phyloP scores from a whole-genome alignment of 768 basidiomycete species.

The Mycena galericulata region DNA sequence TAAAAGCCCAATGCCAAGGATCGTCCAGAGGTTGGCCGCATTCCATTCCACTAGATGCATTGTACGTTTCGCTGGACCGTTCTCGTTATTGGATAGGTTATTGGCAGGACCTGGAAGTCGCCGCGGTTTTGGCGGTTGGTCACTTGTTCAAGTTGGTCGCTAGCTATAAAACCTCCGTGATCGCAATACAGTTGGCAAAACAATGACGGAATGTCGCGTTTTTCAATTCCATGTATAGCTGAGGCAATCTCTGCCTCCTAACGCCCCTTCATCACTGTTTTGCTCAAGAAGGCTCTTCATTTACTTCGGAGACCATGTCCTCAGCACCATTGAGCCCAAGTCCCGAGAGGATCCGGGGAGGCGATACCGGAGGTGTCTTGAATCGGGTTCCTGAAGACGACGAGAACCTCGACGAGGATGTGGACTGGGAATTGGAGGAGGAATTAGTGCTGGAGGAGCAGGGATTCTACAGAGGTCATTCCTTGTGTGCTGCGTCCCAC shows the following conservation, averaged over 20 bases:
- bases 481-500: background rate
- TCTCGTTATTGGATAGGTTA: too few relatives aligned
- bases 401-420: constrained; percentile 44
- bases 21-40: too few relatives aligned
- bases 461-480: constrained; percentile 63
- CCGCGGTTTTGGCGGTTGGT: too few relatives aligned
- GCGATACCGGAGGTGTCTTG: constrained; percentile 40
- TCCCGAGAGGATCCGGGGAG: constrained; percentile 49
- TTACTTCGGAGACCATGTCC: constrained; percentile 3
- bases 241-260: too few relatives aligned
- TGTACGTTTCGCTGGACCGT: too few relatives aligned
- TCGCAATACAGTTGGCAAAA: background rate
- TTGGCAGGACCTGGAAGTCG: too few relatives aligned
- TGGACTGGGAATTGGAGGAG: constrained; percentile 47
- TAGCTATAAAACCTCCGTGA: too few relatives aligned
- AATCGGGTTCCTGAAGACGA: constrained; percentile 55
- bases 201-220: background rate
- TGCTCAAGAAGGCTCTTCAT: background rate
- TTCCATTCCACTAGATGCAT: too few relatives aligned
- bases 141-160: too few relatives aligned
- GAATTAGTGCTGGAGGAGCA: constrained; percentile 60
- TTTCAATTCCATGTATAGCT: background rate
- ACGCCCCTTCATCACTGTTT: too few relatives aligned
- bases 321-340: constrained; percentile 23
- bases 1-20: too few relatives aligned